These are phyloP conservation scores for Daldinia vernicosa DNA, from an alignment of 495 filamentous ascomycete species.

Conservation along the genomic window DNA sequence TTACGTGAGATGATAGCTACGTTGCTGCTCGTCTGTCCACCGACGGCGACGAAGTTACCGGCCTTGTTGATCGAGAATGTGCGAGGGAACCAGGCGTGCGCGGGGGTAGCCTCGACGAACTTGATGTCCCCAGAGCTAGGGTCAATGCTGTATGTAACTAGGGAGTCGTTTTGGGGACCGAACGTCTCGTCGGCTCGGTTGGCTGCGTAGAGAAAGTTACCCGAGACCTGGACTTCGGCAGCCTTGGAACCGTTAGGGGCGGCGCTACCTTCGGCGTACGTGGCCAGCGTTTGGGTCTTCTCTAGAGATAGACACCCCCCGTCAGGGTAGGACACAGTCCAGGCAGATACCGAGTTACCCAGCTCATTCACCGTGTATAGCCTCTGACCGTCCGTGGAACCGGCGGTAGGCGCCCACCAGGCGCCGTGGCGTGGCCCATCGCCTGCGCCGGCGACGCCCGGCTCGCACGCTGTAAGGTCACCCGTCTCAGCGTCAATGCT, in stretches of 20 bases:
- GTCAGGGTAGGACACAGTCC: conserved; percentile 51
- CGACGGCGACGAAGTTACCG: conserved; percentile 69
- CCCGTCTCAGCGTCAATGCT: conserved; percentile 58
- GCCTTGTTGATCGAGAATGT: conserved; percentile 71
- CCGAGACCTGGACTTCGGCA: conserved; percentile 53
- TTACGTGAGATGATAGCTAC: conserved; percentile 70
- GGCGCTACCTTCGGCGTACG: conserved; percentile 47
- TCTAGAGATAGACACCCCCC: conserved; percentile 49
- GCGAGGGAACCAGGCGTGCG: conserved; percentile 59
- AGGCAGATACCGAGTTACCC: conserved; percentile 56
- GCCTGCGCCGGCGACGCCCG: conserved; percentile 49
- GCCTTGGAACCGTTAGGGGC: conserved; percentile 53
- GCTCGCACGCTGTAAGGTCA: conserved; percentile 48
- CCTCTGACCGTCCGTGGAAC: conserved; percentile 43
- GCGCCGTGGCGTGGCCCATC: conserved; percentile 57
- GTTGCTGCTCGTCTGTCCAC: conserved; percentile 67
- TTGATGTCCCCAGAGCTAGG: conserved; percentile 46
- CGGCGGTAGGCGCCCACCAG: conserved; percentile 50
- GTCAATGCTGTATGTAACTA: conserved; percentile 53
- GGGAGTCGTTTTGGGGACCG: conserved; percentile 51
- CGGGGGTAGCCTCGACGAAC: conserved; percentile 52
- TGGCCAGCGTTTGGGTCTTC: conserved; percentile 51
- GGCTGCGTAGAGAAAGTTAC: conserved; percentile 54
- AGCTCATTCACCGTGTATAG: conserved; percentile 61
- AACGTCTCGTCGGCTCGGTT: conserved; percentile 58